Conservation (phyloP, 2,329 filamentous ascomycete species). For the Neopestalotiopsis sp. region DNA sequence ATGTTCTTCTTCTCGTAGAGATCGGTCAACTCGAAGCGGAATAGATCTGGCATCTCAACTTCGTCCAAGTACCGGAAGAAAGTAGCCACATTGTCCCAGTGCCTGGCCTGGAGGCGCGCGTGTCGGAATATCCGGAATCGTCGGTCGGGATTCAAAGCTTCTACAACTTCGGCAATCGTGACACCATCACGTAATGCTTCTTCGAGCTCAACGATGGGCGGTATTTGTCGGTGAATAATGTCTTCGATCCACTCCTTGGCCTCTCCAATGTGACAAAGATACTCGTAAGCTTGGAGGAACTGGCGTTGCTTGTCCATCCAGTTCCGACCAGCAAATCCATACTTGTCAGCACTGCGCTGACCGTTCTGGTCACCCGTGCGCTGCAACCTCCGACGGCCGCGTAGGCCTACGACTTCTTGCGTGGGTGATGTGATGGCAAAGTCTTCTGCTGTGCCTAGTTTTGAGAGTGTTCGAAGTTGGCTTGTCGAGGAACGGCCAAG, state of each 20-base stretch:
- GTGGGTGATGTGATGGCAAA: conserved; percentile 79
- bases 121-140: conserved; percentile 84
- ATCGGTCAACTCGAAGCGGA: conserved; percentile 96
- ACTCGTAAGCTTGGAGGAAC: conserved; percentile 96
- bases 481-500: conserved; percentile 89
- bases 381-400: conserved; percentile 84
- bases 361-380: conserved; percentile 63
- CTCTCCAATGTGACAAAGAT: conserved; percentile 97
- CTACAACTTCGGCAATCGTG: conserved; percentile 91
- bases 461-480: conserved; percentile 86
- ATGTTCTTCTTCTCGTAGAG: conserved; percentile 99
- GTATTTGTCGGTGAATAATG: conserved; percentile 59
- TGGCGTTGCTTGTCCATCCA: conserved; percentile 99
- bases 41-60: conserved; percentile 90
- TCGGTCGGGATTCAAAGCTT: conserved; percentile 80
- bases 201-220: conserved; percentile 91
- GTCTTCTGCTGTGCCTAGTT: conserved; percentile 77
- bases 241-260: conserved; percentile 97
- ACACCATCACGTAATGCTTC: conserved; percentile 92
- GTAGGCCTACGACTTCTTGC: conserved; percentile 86
- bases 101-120: conserved; percentile 85
- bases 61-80: conserved; percentile 96
- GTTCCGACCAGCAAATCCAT: conserved; percentile 81
- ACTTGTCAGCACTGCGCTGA: conserved; percentile 55
- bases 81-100: conserved; percentile 96